Percentiles rank a stretch among this genome's conserved stretches.
Evolutionary conservation across 2,329 filamentous ascomycete genomes (phyloP).

Genomic region (Exophiala mesophila): DNA sequence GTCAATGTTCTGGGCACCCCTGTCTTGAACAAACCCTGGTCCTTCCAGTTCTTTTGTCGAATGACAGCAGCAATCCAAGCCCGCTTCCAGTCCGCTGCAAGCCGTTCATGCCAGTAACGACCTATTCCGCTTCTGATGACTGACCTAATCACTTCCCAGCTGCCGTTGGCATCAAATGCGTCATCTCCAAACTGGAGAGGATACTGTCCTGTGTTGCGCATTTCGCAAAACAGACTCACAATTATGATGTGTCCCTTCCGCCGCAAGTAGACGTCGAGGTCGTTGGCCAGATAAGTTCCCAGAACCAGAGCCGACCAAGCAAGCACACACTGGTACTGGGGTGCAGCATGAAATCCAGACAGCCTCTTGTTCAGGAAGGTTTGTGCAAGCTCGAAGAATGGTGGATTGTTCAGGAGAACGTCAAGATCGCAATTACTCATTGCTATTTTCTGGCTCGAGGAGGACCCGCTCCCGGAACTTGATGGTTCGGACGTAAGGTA

Average conservation of each 20-base stretch:
- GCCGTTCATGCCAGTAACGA: slow-evolving; percentile 9
- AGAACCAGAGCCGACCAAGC: slow-evolving; percentile 13
- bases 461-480: neutral
- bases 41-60: slow-evolving; percentile 11
- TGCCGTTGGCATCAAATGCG: neutral
- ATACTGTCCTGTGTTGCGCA: neutral
- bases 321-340: slow-evolving; percentile 1
- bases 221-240: slow-evolving; percentile 5
- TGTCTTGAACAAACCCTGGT: slow-evolving; percentile 8
- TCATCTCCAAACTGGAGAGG: neutral
- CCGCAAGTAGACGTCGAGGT: slow-evolving; percentile 6
- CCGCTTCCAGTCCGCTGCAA: slow-evolving; percentile 6
- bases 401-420: neutral
- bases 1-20: slow-evolving; percentile 10
- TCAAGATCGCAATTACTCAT: neutral
- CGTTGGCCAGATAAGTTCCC: slow-evolving; percentile 9
- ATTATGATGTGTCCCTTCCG: slow-evolving; percentile 17
- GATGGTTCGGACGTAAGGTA: neutral
- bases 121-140: slow-evolving; percentile 3
- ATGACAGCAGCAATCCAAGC: slow-evolving; percentile 8
- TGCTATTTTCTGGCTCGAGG: neutral
- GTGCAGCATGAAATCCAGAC: neutral
- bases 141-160: slow-evolving; percentile 6
- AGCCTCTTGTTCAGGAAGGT: slow-evolving; percentile 17
- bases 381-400: slow-evolving; percentile 4